Evolutionary conservation across 805 yeast genomes (phyloP), one percentile per base, ranked within the genome.

Genomic region (Aciculoconidium aculeatum): DNA sequence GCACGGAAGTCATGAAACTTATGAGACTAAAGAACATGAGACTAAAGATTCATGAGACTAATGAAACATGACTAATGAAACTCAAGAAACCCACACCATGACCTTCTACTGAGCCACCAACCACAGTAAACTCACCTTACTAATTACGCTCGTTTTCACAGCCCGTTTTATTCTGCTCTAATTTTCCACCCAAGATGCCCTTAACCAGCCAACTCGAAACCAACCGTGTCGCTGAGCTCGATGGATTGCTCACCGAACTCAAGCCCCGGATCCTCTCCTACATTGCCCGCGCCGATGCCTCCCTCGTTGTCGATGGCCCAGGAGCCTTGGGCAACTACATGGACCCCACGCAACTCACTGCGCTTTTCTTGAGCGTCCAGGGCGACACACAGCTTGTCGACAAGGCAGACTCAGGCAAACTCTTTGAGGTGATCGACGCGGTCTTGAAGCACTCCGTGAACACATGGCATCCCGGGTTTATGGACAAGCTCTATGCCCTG

Each of bases 391-490:
- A 15, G 7, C 25, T 35, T 12, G 25, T 34, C 24, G 35, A 28
- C 13, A 23, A 16, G 5, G n/a, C 28, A n/a, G 30, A 51, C 16
- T 37, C 54, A 9, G 37, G 47, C 6, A 35, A 61, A 17, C 62
- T 83, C 4, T 49, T 72, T 21, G 47, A 46, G 2, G 59, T 70
- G 3, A 67, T 80, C 30, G 77, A 80, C 36, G 51, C 64, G 24
- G 70, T 84, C 1, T 56, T 84, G 38, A 55, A 70, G 27, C 70
- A 77, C 44, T 80, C 90, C 0, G 85, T 81, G 22, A 82, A 78
- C 30, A 85, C 94, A 0, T 85, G 94, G 94, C 81, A 80, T 48
- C 80, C 84, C 0, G 94, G 94, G 1, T 84, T 84, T 46, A 55
- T 84, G 59, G 95, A 85, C 49, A 84, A 84, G 52, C 60, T 84